phyloP scores from a whole-genome alignment of 2,329 filamentous ascomycete genomes.

The Monosporascus sp. region DNA sequence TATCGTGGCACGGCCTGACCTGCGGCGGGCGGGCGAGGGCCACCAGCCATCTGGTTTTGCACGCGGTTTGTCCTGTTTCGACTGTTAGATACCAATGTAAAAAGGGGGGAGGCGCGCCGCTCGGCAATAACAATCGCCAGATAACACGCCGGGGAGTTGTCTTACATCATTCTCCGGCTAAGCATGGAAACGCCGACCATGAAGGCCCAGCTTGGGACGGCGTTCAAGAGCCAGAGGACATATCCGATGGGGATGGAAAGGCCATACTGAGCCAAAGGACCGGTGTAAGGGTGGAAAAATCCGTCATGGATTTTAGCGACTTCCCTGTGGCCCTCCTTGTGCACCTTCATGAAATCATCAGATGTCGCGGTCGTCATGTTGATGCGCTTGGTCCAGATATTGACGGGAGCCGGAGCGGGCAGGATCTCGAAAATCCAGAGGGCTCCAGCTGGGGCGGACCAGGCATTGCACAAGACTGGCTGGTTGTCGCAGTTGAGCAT shows the following conservation, averaged over 20 bases:
- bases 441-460: slow-evolving; percentile 59
- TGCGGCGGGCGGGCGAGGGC: slow-evolving; percentile 18
- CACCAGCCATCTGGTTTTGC: slow-evolving; percentile 17
- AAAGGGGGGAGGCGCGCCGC: too few relatives aligned
- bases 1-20: slow-evolving; percentile 23
- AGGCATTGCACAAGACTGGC: slow-evolving; percentile 68
- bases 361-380: slow-evolving; percentile 65
- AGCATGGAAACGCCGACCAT: slow-evolving; percentile 72
- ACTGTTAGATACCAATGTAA: neutral
- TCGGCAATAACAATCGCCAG: slow-evolving; percentile 1
- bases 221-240: slow-evolving; percentile 58
- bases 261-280: slow-evolving; percentile 56
- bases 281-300: slow-evolving; percentile 72
- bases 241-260: slow-evolving; percentile 63
- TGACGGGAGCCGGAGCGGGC: slow-evolving; percentile 57
- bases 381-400: slow-evolving; percentile 59
- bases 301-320: slow-evolving; percentile 49
- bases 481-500: slow-evolving; percentile 70
- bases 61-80: slow-evolving; percentile 19
- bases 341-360: slow-evolving; percentile 56
- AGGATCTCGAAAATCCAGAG: slow-evolving; percentile 65
- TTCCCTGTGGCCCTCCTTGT: slow-evolving; percentile 44
- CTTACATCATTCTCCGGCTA: slow-evolving; percentile 73
- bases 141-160: slow-evolving; percentile 14
- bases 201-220: slow-evolving; percentile 69